phyloP scores from a whole-genome alignment of 1,284 basidiomycete genomes.

The Ustilago loliicola region DNA sequence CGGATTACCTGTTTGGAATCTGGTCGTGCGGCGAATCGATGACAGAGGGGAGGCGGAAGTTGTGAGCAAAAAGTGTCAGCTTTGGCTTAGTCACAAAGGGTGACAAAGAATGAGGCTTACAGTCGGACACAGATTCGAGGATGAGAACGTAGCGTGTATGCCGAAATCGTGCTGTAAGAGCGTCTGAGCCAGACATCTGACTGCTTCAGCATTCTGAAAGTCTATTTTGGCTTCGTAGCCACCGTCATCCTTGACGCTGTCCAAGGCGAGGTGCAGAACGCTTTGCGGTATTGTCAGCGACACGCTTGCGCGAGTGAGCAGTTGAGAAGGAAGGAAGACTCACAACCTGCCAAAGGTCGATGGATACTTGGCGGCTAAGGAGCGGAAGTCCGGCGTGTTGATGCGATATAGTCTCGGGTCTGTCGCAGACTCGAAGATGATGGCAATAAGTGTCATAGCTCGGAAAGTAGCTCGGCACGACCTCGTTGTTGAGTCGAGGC shows the following conservation, averaged over 20 bases:
- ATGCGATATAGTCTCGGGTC: constrained; percentile 30
- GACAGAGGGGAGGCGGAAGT: not conserved
- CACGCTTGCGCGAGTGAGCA: not conserved
- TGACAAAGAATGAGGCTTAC: constrained; percentile 22
- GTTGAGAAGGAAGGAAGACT: not conserved
- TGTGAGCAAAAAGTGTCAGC: not conserved
- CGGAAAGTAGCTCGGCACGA: too few species aligned
- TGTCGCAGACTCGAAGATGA: not conserved
- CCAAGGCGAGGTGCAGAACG: not conserved
- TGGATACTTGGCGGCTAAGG: constrained; percentile 27
- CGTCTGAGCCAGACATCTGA: constrained; percentile 41
- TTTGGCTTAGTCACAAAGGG: not conserved
- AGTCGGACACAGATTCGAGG: constrained; percentile 35
- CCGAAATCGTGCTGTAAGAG: constrained; percentile 42
- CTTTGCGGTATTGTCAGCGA: not conserved
- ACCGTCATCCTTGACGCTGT: constrained; percentile 30
- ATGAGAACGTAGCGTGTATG: constrained; percentile 20
- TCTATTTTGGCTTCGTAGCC: constrained; percentile 49
- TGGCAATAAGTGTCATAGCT: too few species aligned
- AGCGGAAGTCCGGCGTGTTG: constrained; percentile 30
- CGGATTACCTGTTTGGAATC: constrained; percentile 9
- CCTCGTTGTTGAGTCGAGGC: too few species aligned
- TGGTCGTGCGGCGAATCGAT: not conserved
- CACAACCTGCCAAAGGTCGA: constrained; percentile 28
- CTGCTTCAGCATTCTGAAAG: constrained; percentile 39